phyloP scores from a whole-genome alignment of 176 grass and related monocot genomes.

The Ensete glaucum region DNA sequence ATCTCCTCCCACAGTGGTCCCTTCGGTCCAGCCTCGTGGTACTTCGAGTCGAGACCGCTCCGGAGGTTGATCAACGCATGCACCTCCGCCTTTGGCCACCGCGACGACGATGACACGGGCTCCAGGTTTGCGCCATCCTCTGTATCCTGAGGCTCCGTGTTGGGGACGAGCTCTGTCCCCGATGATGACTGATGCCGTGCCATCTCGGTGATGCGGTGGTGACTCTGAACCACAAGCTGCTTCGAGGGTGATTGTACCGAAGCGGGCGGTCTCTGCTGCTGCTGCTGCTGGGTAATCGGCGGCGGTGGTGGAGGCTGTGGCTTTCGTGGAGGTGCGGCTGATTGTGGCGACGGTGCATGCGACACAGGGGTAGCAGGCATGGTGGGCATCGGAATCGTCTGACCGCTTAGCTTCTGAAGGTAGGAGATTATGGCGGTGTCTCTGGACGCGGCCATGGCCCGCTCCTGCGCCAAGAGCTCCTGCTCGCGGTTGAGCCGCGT shows the following conservation, averaged over 20 bases:
- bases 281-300: too few relatives aligned
- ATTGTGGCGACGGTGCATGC: too few relatives aligned
- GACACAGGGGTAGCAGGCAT: neutral
- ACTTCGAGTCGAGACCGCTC: conserved; percentile 2
- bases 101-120: neutral
- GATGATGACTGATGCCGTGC: neutral
- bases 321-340: conserved; percentile 21
- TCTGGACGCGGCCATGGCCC: conserved; percentile 32
- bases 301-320: conserved; percentile 21
- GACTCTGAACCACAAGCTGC: too few relatives aligned
- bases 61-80: conserved; percentile 8
- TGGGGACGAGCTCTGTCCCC: neutral
- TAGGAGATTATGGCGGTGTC: conserved; percentile 7
- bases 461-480: conserved; percentile 52
- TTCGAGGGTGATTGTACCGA: too few relatives aligned
- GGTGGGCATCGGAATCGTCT: neutral
- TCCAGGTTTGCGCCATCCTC: neutral
- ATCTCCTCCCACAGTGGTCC: neutral
- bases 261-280: too few relatives aligned
- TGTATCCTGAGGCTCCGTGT: neutral
- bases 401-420: neutral
- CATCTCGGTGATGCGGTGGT: neutral
- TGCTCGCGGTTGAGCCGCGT: conserved; percentile 53
- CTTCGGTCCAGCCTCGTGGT: neutral
- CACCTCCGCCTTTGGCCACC: conserved; percentile 8